These are phyloP conservation scores for Starmerella bombicola DNA, from an alignment of 805 yeast genomes.

Conservation along the genomic window DNA sequence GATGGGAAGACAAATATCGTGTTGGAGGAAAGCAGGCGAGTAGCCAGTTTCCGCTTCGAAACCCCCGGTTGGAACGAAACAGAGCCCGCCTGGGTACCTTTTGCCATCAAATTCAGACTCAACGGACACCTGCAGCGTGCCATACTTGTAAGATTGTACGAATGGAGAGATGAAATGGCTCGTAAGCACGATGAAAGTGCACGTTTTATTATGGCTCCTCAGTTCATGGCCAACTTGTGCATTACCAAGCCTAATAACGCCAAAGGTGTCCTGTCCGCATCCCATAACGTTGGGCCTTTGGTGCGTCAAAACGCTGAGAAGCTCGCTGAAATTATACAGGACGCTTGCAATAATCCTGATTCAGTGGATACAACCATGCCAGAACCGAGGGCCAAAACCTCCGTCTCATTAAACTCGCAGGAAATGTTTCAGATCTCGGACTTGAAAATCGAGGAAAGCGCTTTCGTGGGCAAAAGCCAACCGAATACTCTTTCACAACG, in stretches of 20 bases:
- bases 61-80: conserved; percentile 47
- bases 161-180: conserved; percentile 78
- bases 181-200: conserved; percentile 72
- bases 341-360: conserved; percentile 8
- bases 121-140: conserved; percentile 34
- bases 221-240: conserved; percentile 51
- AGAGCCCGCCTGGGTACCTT: conserved; percentile 51
- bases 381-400: conserved; percentile 2
- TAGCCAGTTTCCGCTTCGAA: conserved; percentile 72
- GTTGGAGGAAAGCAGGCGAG: conserved; percentile 59
- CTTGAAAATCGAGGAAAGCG: conserved; percentile 5
- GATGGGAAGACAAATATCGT: conserved; percentile 38
- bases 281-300: conserved; percentile 35
- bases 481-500: not conserved
- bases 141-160: conserved; percentile 47
- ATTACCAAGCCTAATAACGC: conserved; percentile 46
- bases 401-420: not conserved
- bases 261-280: conserved; percentile 33
- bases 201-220: conserved; percentile 74
- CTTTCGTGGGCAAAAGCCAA: conserved; percentile 6
- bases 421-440: not conserved
- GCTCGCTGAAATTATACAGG: conserved; percentile 45
- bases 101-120: conserved; percentile 55
- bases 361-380: conserved; percentile 14
- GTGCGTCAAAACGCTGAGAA: conserved; percentile 48